Evolutionary conservation across 179 eudicot species (phyloP).

Genomic region (Gypsophila paniculata): DNA sequence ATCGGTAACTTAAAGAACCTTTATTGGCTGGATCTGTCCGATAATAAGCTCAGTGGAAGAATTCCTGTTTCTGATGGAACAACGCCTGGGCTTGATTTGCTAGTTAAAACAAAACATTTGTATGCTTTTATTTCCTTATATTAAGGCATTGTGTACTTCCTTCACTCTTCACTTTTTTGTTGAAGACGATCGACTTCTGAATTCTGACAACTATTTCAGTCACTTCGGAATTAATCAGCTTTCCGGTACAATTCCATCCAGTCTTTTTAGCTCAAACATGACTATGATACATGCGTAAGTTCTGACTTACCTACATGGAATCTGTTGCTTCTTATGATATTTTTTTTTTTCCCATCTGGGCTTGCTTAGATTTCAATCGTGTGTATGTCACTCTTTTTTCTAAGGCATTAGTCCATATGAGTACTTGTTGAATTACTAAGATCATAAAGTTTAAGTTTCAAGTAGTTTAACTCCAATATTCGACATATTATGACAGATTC

Average conservation of each 20-base stretch:
- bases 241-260: constrained; percentile 37
- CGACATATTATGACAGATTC: too few relatives aligned
- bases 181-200: constrained; percentile 12
- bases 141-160: background rate
- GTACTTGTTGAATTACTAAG: too few relatives aligned
- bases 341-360: background rate
- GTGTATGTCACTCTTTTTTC: background rate
- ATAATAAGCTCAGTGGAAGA: constrained; percentile 39
- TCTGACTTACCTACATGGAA: constrained; percentile 26
- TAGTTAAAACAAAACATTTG: constrained; percentile 44
- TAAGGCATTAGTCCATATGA: background rate
- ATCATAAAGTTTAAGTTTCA: too few relatives aligned
- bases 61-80: constrained; percentile 48
- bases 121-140: constrained; percentile 20
- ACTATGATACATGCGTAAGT: constrained; percentile 42
- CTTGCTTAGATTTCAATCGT: too few relatives aligned
- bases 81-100: constrained; percentile 44
- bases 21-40: constrained; percentile 49
- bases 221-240: constrained; percentile 45
- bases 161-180: background rate
- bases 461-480: too few relatives aligned
- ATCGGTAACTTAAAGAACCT: constrained; percentile 38
- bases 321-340: background rate
- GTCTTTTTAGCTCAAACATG: constrained; percentile 38
- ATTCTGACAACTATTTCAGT: constrained; percentile 20